Percentiles rank a stretch among this genome's conserved stretches.
These are phyloP conservation scores for Sarocladium strictum DNA, from an alignment of 2,329 filamentous ascomycete genomes.

Conservation along the genomic window DNA sequence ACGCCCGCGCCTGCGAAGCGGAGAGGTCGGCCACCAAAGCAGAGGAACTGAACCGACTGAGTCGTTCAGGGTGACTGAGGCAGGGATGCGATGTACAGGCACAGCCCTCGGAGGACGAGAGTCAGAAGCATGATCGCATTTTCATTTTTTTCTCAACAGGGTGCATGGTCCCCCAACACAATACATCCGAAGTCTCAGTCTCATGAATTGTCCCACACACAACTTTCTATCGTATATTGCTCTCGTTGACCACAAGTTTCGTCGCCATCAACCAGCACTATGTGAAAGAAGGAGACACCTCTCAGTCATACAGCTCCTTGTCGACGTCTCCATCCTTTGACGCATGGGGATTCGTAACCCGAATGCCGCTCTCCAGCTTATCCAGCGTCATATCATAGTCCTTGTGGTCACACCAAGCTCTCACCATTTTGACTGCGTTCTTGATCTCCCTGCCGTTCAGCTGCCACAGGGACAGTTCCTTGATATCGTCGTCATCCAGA, in stretches of 20 bases:
- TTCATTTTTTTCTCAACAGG: too few species aligned
- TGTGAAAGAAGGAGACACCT: neutral
- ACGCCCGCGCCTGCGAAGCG: neutral
- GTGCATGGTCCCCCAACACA: too few species aligned
- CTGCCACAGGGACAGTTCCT: conserved; percentile 32
- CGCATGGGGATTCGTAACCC: conserved; percentile 37
- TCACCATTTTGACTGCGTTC: conserved; percentile 39
- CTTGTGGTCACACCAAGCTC: conserved; percentile 39
- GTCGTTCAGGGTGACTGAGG: neutral
- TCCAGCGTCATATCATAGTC: conserved; percentile 33
- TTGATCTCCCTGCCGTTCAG: conserved; percentile 43
- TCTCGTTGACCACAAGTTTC: neutral
- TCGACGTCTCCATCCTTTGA: conserved; percentile 26
- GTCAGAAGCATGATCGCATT: too few species aligned
- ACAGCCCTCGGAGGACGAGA: too few species aligned
- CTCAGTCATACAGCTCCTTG: conserved; percentile 21
- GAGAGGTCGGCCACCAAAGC: conserved; percentile 1
- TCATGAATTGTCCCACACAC: too few species aligned
- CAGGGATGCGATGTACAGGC: too few species aligned
- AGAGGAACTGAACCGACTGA: neutral
- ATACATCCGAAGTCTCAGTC: too few species aligned
- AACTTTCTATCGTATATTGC: too few species aligned
- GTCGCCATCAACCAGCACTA: neutral
- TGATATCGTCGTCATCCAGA: conserved; percentile 29
- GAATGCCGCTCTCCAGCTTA: conserved; percentile 38